phyloP scores from a whole-genome alignment of 2,329 filamentous ascomycete genomes.

The Pestalotiopsis sp. region DNA sequence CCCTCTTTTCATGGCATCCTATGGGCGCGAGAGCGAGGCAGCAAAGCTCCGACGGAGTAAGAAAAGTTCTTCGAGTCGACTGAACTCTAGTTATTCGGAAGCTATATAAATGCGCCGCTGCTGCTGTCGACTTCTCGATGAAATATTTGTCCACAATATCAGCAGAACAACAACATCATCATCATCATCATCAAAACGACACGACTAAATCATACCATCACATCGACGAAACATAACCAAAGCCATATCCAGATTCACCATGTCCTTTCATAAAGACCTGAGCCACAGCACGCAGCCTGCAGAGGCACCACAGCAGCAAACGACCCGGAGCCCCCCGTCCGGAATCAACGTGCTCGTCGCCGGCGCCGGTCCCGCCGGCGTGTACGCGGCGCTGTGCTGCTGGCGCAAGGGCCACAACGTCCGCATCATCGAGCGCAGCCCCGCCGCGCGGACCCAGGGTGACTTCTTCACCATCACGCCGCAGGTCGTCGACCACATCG shows the following conservation, averaged over 20 bases:
- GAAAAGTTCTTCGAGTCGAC: too few relatives aligned
- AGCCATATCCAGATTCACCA: not conserved
- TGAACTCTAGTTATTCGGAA: too few relatives aligned
- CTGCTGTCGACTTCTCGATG: too few relatives aligned
- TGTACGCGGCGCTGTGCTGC: slow-evolving; percentile 1
- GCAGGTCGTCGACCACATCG: slow-evolving; percentile 19
- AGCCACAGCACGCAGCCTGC: not conserved
- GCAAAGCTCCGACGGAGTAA: too few relatives aligned
- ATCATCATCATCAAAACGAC: too few relatives aligned
- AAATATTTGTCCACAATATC: too few relatives aligned
- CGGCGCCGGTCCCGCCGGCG: not conserved
- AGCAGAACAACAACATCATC: too few relatives aligned
- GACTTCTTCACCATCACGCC: slow-evolving; percentile 25
- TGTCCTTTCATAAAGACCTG: not conserved
- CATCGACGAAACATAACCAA: not conserved
- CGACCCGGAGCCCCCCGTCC: not conserved
- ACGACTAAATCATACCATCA: not conserved
- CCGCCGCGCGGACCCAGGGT: not conserved
- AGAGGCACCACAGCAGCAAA: not conserved
- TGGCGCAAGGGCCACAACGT: slow-evolving; percentile 4
- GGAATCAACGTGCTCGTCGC: slow-evolving; percentile 5
- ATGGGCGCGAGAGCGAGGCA: too few relatives aligned
- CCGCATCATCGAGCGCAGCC: not conserved
- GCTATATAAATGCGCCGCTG: too few relatives aligned
- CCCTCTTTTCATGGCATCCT: too few relatives aligned